Base-by-base conservation (phyloP, 139 green algal genomes). In the Bryopsis sp. region DNA sequence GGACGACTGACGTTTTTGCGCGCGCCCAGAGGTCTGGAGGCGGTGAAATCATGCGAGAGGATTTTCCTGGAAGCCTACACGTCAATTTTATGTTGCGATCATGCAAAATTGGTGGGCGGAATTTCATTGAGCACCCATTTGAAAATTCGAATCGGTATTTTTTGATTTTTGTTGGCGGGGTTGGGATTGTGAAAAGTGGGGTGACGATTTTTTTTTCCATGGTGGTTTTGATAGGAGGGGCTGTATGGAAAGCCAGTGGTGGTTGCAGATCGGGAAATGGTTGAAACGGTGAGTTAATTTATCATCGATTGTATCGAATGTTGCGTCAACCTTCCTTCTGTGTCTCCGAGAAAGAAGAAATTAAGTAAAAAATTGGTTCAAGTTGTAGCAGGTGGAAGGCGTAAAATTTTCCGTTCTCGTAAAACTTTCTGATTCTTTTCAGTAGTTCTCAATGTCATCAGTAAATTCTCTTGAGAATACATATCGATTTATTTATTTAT, bases 41-140 rank as follows among this genome's bases (percentile, higher is more conserved):
- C 85, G 0, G 79, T 99, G 2, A 78, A 74, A 32, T 47, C 39
- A 11, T 92, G 82, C 47, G 63, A 73, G 31, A 72, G 86, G 0
- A 76, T 97, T 3, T 97, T 95, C 79, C 73, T 99, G 36, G 94
- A 99, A 76, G 84, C 86, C 0, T 99, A 99, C 82, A 99, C 94
- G 1, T 97, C 90, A 4, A 88, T 98, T 22, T 79, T 99, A 50
- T 69, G 94, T 39, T 93, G 92, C n/a, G 67, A 84, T 15, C 93
- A 90, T 61, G 67, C 80, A 11, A 85, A 85, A 46, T 72, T 98
- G 77, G 91, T 97, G 58, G 39, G 73, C 15, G 1, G 15, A n/a
- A 34, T 39, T 33, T 5, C 3, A 11, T 47, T 48, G 7, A 64
- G 46, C 15, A 33, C 37, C n/a, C n/a, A n/a, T n/a, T n/a, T n/a